phyloP scores from a whole-genome alignment of 805 yeast genomes.

The Candida broadrunensis region DNA sequence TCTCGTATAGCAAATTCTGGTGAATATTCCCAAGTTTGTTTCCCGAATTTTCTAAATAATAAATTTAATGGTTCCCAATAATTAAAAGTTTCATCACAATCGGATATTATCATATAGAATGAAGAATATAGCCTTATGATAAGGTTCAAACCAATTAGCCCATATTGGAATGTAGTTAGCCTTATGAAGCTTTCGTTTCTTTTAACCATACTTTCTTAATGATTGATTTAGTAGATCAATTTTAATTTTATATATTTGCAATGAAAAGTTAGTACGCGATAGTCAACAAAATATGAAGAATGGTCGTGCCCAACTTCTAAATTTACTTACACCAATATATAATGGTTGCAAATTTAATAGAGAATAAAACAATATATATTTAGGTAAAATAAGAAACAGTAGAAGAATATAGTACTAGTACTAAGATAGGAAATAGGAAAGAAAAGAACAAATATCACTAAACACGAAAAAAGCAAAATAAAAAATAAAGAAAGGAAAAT shows the following conservation, averaged over 20 bases:
- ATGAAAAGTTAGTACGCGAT: too few species aligned
- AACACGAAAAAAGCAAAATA: too few species aligned
- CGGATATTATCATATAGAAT: slow-evolving; percentile 68
- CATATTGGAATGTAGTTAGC: slow-evolving; percentile 6
- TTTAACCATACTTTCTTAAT: not conserved
- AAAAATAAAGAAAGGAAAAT: too few species aligned
- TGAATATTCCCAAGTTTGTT: slow-evolving; percentile 95
- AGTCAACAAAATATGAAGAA: too few species aligned
- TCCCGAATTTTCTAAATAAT: slow-evolving; percentile 76
- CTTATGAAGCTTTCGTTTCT: not conserved
- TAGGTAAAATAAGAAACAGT: not conserved
- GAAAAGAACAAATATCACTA: too few species aligned
- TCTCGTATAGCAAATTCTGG: slow-evolving; percentile 87
- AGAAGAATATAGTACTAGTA: too few species aligned
- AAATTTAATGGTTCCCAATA: slow-evolving; percentile 93
- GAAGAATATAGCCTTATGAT: slow-evolving; percentile 35
- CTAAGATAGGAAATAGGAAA: too few species aligned
- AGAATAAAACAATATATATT: not conserved
- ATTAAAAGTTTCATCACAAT: slow-evolving; percentile 90
- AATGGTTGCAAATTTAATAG: not conserved
- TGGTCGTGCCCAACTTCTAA: too few species aligned
- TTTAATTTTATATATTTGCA: too few species aligned
- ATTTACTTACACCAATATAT: too few species aligned
- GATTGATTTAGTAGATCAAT: not conserved
- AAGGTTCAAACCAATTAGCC: slow-evolving; percentile 6